Percentiles rank a stretch among this genome's conserved stretches.
phyloP scores from a whole-genome alignment of 2,329 filamentous ascomycete species.

The Cladosporium sp. region DNA sequence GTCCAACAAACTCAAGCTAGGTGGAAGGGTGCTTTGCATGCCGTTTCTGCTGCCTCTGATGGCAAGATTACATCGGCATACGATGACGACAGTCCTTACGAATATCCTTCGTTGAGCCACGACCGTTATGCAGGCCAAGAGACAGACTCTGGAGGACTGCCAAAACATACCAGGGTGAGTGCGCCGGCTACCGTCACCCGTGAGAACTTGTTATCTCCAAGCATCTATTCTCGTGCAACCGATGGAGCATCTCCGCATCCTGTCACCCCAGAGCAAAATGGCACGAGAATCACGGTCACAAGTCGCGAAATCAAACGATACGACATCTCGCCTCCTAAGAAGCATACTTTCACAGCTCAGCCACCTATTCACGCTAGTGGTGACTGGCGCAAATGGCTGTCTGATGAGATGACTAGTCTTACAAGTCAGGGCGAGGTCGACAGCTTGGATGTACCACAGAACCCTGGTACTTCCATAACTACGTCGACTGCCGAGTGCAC shows the following conservation, averaged over 20 bases:
- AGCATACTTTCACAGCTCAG: not conserved
- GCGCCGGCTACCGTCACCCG: constrained; percentile 13
- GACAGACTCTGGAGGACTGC: constrained; percentile 24
- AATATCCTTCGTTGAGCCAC: constrained; percentile 29
- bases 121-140: constrained; percentile 20
- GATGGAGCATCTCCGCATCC: constrained; percentile 40
- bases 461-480: not conserved
- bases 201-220: constrained; percentile 43
- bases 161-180: constrained; percentile 24
- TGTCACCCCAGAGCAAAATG: constrained; percentile 30
- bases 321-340: constrained; percentile 35
- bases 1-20: constrained; percentile 41
- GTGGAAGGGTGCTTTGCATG: constrained; percentile 45
- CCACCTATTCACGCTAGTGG: constrained; percentile 38
- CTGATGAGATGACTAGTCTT: constrained; percentile 46
- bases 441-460: constrained; percentile 17
- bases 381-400: constrained; percentile 51
- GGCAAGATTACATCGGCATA: constrained; percentile 1
- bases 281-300: constrained; percentile 45
- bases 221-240: constrained; percentile 48
- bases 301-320: constrained; percentile 48
- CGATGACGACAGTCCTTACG: constrained; percentile 35
- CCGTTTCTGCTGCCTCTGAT: not conserved
- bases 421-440: constrained; percentile 25
- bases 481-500: not conserved